Percentiles rank a stretch among this genome's conserved stretches.
phyloP scores from a whole-genome alignment of 371 early-diverging fungal genomes.

The Mortierella sp. region DNA sequence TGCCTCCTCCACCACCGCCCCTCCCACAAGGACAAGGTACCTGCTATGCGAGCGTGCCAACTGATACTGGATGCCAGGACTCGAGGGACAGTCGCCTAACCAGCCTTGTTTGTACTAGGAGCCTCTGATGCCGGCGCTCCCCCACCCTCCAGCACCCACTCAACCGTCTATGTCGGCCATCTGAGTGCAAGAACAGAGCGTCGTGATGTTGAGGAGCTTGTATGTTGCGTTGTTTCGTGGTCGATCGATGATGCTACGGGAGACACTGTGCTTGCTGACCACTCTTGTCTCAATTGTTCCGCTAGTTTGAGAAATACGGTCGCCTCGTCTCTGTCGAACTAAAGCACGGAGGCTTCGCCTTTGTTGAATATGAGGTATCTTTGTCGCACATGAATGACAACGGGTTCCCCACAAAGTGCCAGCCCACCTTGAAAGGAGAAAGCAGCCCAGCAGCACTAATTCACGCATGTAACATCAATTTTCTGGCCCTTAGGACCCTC shows the following conservation, averaged over 20 bases:
- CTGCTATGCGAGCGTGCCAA: neutral
- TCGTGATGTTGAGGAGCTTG: slow-evolving; percentile 57
- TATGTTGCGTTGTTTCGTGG: too few relatives aligned
- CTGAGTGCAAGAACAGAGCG: slow-evolving; percentile 55
- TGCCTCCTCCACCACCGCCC: slow-evolving; percentile 49
- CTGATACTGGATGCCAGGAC: too few relatives aligned
- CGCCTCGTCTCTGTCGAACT: slow-evolving; percentile 56
- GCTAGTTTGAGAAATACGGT: slow-evolving; percentile 55
- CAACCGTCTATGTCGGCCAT: slow-evolving; percentile 56
- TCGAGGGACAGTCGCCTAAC: too few relatives aligned
- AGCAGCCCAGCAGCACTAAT: too few relatives aligned
- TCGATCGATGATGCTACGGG: too few relatives aligned
- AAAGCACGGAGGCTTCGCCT: slow-evolving; percentile 61
- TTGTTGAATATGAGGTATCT: slow-evolving; percentile 67
- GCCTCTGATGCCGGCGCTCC: slow-evolving; percentile 37
- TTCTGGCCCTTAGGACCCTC: slow-evolving; percentile 51
- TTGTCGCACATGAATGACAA: neutral
- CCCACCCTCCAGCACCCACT: slow-evolving; percentile 28
- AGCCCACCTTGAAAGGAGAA: too few relatives aligned
- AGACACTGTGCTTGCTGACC: neutral
- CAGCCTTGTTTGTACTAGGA: slow-evolving; percentile 4
- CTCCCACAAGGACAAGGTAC: slow-evolving; percentile 25
- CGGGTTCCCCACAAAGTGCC: too few relatives aligned
- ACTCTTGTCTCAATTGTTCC: too few relatives aligned
- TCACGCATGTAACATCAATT: slow-evolving; percentile 32